These are phyloP conservation scores for Fusarium sp. DNA, from an alignment of 2,329 filamentous ascomycete species.

Conservation along the genomic window DNA sequence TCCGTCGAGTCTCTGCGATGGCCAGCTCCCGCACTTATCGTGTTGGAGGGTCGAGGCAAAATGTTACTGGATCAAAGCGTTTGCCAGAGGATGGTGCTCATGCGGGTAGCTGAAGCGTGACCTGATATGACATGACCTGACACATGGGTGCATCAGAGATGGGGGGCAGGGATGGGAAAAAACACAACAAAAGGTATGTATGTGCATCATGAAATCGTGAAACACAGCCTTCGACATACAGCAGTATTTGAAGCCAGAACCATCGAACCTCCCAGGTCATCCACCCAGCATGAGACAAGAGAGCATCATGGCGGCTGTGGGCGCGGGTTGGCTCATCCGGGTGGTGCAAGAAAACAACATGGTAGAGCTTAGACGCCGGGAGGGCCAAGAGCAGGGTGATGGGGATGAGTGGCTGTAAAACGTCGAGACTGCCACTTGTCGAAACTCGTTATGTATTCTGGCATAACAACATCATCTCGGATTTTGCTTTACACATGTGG, in stretches of 20 bases:
- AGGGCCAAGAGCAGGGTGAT: constrained; percentile 22
- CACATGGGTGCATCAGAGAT: constrained; percentile 37
- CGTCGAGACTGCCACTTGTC: constrained; percentile 34
- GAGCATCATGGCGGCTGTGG: constrained; percentile 31
- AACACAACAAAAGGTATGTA: constrained; percentile 2
- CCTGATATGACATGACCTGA: constrained; percentile 51
- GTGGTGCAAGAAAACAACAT: constrained; percentile 16
- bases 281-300: constrained; percentile 26
- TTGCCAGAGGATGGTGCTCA: constrained; percentile 34
- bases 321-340: constrained; percentile 10
- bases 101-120: constrained; percentile 43
- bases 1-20: constrained; percentile 24
- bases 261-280: constrained; percentile 10
- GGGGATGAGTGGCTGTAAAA: constrained; percentile 17
- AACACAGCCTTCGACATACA: constrained; percentile 20
- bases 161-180: constrained; percentile 12
- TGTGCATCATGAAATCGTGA: constrained; percentile 21
- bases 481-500: constrained; percentile 34
- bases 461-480: constrained; percentile 43
- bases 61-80: constrained; percentile 40
- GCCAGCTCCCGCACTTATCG: constrained; percentile 25
- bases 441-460: constrained; percentile 35
- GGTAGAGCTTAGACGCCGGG: constrained; percentile 19
- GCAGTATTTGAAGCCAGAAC: constrained; percentile 6
- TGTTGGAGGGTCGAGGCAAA: constrained; percentile 44